Conservation (phyloP, 345 rosid genomes). For the Bruguiera sexangula region DNA sequence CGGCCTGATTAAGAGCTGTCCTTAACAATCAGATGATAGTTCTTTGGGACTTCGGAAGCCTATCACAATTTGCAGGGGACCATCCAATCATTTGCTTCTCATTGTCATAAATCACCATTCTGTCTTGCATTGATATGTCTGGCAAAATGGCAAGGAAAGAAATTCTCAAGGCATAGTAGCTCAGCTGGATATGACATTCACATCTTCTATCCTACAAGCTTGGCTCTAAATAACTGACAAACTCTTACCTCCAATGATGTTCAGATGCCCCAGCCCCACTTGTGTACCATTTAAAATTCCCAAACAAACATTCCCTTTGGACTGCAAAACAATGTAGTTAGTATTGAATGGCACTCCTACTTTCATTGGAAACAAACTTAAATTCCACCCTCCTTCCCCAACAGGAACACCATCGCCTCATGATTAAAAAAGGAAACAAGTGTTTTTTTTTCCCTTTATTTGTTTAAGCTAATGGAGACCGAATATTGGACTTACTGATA, state of each 20-base stretch:
- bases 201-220: neutral
- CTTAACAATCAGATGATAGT: no score
- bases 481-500: constrained; percentile 46
- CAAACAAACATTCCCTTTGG: constrained; percentile 66
- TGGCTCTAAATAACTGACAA: neutral
- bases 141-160: neutral
- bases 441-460: neutral
- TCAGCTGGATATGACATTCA: no score
- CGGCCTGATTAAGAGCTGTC: no score
- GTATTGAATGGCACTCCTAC: neutral
- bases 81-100: constrained; percentile 73
- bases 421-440: neutral
- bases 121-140: constrained; percentile 59
- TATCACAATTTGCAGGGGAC: constrained; percentile 50
- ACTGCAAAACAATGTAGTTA: constrained; percentile 31
- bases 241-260: constrained; percentile 65
- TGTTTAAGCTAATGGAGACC: neutral
- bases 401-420: neutral
- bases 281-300: constrained; percentile 74
- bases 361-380: neutral
- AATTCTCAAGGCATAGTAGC: neutral
- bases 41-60: constrained; percentile 48
- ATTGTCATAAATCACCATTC: constrained; percentile 70
- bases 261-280: constrained; percentile 42
- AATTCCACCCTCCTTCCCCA: no score